Evolutionary conservation across 768 basidiomycete genomes (phyloP).

Genomic region (Amanita thiersii): DNA sequence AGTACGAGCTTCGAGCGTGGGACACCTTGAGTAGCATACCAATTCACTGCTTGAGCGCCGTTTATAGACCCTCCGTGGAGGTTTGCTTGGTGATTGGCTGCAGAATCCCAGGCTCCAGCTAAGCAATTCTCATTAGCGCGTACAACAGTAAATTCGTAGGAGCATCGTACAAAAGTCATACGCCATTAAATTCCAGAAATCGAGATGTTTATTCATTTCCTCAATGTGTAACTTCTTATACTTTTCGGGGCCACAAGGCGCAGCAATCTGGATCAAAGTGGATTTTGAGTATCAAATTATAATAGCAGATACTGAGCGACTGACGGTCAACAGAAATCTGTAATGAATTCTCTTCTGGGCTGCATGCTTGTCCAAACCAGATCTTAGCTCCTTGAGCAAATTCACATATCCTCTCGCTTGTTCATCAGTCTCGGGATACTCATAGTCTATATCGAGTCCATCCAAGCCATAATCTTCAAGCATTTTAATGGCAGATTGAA

Average conservation of each 20-base stretch:
- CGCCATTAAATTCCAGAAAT: conserved; percentile 98
- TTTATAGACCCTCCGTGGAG: conserved; percentile 62
- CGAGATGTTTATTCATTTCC: conserved; percentile 84
- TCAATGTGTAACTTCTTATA: conserved; percentile 70
- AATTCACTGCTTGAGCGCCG: conserved; percentile 55
- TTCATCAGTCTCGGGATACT: conserved; percentile 41
- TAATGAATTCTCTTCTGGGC: conserved; percentile 43
- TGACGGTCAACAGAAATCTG: conserved; percentile 68
- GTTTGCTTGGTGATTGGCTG: conserved; percentile 82
- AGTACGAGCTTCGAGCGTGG: conserved; percentile 74
- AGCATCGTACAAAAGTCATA: conserved; percentile 79
- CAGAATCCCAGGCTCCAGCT: conserved; percentile 73
- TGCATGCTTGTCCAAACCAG: conserved; percentile 71
- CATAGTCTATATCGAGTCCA: conserved; percentile 17
- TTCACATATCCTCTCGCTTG: conserved; percentile 82
- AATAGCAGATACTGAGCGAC: conserved; percentile 15
- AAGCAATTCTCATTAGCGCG: neutral
- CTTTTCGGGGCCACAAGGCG: conserved; percentile 86
- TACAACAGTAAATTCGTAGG: conserved; percentile 8
- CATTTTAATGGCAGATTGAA: conserved; percentile 12
- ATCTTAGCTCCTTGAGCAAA: conserved; percentile 69
- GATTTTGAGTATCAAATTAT: conserved; percentile 4
- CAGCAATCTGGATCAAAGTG: conserved; percentile 59
- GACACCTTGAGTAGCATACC: conserved; percentile 69
- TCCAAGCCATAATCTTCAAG: conserved; percentile 20